phyloP scores from a whole-genome alignment of 108 stramenopile species.

The Epipyxis sp. region DNA sequence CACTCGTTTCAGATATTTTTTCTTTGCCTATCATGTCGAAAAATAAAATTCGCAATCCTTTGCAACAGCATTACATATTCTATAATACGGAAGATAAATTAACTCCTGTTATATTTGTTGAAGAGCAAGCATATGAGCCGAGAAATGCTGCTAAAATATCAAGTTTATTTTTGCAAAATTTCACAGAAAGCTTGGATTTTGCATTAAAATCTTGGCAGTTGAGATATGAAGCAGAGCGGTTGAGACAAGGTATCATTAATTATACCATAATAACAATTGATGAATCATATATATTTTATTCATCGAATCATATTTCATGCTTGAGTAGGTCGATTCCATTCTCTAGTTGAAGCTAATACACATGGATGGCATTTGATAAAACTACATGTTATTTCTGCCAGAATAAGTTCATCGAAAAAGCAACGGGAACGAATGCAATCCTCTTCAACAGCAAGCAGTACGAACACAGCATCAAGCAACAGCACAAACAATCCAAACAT shows the following conservation, averaged over 20 bases:
- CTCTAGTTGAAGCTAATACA: neutral
- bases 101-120: neutral
- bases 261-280: too few relatives aligned
- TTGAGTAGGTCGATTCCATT: constrained; percentile 14
- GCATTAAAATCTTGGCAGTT: neutral
- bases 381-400: neutral
- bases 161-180: neutral
- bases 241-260: too few relatives aligned
- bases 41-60: neutral
- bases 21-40: neutral
- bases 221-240: neutral
- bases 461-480: too few relatives aligned
- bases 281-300: too few relatives aligned
- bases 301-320: too few relatives aligned
- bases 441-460: too few relatives aligned
- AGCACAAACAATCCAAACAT: too few relatives aligned
- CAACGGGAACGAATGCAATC: too few relatives aligned
- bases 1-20: neutral
- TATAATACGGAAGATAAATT: neutral
- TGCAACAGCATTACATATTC: constrained; percentile 20
- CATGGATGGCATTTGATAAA: constrained; percentile 11
- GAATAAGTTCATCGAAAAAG: too few relatives aligned
- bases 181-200: neutral
- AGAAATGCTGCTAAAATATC: neutral
- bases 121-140: constrained; percentile 23